A percentile compares a stretch with the other conserved stretches of the same genome.
Conservation (phyloP, 768 basidiomycete genomes). For the Xanthoconium stramineum region DNA sequence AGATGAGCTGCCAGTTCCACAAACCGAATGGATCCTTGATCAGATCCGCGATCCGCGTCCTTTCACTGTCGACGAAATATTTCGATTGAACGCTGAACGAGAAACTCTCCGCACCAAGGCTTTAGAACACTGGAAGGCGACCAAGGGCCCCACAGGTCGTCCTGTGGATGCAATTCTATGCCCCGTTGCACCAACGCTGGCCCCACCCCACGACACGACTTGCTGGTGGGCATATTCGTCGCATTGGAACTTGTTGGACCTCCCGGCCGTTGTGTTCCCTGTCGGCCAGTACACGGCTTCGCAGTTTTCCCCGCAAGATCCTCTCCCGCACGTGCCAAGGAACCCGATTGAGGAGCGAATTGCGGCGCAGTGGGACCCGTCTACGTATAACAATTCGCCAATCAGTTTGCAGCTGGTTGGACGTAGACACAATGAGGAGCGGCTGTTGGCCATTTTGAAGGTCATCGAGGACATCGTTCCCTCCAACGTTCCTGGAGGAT, state of each 20-base stretch:
- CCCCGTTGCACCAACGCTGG: constrained; percentile 45
- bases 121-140: constrained; percentile 45
- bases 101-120: constrained; percentile 40
- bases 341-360: constrained; percentile 37
- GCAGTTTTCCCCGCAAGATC: constrained; percentile 6
- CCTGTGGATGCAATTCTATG: constrained; percentile 47
- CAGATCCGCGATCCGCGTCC: constrained; percentile 38
- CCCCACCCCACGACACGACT: constrained; percentile 46
- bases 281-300: constrained; percentile 35
- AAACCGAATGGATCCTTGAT: constrained; percentile 42
- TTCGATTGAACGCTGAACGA: constrained; percentile 42
- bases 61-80: constrained; percentile 41
- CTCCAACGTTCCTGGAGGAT: constrained; percentile 11
- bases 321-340: constrained; percentile 27
- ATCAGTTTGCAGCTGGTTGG: constrained; percentile 50
- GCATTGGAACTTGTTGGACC: constrained; percentile 53
- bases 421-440: constrained; percentile 48
- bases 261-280: constrained; percentile 47
- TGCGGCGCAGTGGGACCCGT: constrained; percentile 39
- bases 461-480: constrained; percentile 34
- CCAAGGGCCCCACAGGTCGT: constrained; percentile 35
- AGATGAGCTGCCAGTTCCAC: constrained; percentile 38
- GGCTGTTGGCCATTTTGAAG: constrained; percentile 42
- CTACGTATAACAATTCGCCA: constrained; percentile 42
- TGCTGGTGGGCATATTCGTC: constrained; percentile 51